Conservation (phyloP, 495 filamentous ascomycete species). For the Astrothelium macrocarpum region DNA sequence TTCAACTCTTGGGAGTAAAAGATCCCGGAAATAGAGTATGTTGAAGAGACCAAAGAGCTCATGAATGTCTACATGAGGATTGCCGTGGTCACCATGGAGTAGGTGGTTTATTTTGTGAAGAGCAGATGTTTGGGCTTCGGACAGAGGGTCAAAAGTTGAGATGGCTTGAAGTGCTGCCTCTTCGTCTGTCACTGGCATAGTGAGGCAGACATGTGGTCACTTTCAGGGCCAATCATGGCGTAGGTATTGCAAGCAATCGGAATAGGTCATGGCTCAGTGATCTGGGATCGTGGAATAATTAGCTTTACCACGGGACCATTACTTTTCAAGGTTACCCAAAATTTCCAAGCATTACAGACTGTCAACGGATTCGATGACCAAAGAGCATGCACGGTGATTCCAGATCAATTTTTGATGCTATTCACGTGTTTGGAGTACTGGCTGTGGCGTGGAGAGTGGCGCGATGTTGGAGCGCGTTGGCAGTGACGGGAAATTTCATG, state of each 20-base stretch:
- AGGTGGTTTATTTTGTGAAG: slow-evolving; percentile 19
- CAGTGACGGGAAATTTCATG: slow-evolving; percentile 2
- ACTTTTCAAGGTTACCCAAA: too few relatives aligned
- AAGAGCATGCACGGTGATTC: too few relatives aligned
- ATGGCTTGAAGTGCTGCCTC: slow-evolving; percentile 29
- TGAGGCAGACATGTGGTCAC: too few relatives aligned
- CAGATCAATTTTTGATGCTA: too few relatives aligned
- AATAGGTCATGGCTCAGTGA: too few relatives aligned
- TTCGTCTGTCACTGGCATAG: slow-evolving; percentile 31
- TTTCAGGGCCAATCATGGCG: too few relatives aligned
- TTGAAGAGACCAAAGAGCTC: slow-evolving; percentile 28
- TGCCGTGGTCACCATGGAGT: slow-evolving; percentile 13
- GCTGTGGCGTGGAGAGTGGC: neutral
- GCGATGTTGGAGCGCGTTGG: too few relatives aligned
- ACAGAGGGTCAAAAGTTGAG: slow-evolving; percentile 20
- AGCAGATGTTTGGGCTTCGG: slow-evolving; percentile 21
- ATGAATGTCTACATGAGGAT: slow-evolving; percentile 31
- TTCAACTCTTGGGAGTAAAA: slow-evolving; percentile 27
- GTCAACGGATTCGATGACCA: too few relatives aligned
- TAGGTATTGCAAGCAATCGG: neutral
- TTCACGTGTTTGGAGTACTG: neutral
- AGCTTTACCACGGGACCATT: too few relatives aligned
- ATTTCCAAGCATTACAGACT: too few relatives aligned
- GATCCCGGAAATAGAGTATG: slow-evolving; percentile 27
- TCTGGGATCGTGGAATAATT: too few relatives aligned